Base-by-base conservation (phyloP, 2,329 filamentous ascomycete species). In the Neofusicoccum cordaticola region DNA sequence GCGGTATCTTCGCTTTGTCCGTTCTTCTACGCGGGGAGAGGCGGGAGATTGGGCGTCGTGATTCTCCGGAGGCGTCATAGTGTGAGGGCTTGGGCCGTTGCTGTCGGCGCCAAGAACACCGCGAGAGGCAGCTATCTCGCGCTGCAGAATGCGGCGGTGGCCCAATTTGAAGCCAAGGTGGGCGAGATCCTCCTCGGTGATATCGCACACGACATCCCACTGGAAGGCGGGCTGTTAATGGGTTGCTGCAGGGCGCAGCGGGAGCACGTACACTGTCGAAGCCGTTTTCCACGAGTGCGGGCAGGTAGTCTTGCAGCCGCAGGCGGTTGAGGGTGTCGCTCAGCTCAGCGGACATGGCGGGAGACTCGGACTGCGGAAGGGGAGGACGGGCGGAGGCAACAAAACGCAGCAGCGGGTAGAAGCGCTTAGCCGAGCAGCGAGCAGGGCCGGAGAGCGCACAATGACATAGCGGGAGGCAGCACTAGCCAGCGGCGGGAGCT, bases 121-220 rank as follows among this genome's bases (percentile, higher is more conserved):
- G 42, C 76, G 72, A 45, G 68, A 76, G 3, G 74, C 74, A 2
- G 77, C 76, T 52, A 79, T 79, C 57, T 77, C 75, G 60, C 77
- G 75, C 67, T 79, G 77, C 17, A 79, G 67, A 13, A 70, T 66
- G 45, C 77, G 71, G 7, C 77, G 73, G 64, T 78, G 77, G 58
- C 77, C 77, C 3, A 78, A 70, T 66, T 79, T 78, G 71, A 79
- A 77, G 48, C 72, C 69, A 34, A 79, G 67, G 7, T 71, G 42
- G 2, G 71, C 72, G 44, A 79, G 66, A 62, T 79, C 76, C 15
- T 77, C 73, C 52, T 79, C 77, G 22, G 76, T 78, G 41, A 79
- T 78, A 64, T 78, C 75, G 47, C 76, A 69, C n/a, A 78, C 72
- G 0, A 71, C 74, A 31, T 76, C 72, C 77, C 77, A 78, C 56